Percentiles rank a stretch among this genome's conserved stretches.
These are phyloP conservation scores for Trypanosoma scelopori DNA, from an alignment of 208 protist genomes.

Conservation along the genomic window DNA sequence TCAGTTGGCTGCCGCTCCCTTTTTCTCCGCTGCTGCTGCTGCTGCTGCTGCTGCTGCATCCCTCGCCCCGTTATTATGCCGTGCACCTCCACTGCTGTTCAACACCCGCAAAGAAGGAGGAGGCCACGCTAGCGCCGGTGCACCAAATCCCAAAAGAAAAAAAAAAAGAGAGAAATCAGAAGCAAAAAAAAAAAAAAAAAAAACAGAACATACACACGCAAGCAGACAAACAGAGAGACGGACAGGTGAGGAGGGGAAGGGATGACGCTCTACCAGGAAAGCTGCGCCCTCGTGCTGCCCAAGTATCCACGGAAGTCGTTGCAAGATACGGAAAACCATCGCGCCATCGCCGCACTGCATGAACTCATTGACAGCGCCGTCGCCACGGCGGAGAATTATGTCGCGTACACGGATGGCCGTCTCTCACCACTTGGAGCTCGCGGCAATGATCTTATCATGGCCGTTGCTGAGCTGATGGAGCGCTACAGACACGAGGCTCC, in stretches of 20 bases:
- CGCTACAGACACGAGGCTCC: conserved; percentile 67
- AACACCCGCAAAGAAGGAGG: not conserved
- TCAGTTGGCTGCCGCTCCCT: too few relatives aligned
- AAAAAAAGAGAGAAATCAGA: conserved; percentile 6
- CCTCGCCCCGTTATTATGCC: too few relatives aligned
- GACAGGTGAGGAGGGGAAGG: conserved; percentile 7
- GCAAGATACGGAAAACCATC: conserved; percentile 73
- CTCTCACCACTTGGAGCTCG: conserved; percentile 51
- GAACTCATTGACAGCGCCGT: conserved; percentile 68
- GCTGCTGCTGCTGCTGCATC: too few relatives aligned
- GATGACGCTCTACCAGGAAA: conserved; percentile 21
- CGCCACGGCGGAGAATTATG: conserved; percentile 69
- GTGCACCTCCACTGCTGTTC: too few relatives aligned
- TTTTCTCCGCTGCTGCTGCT: not conserved
- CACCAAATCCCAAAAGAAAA: not conserved
- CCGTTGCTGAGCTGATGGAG: conserved; percentile 36
- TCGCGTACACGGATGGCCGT: conserved; percentile 64
- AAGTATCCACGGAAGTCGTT: conserved; percentile 53
- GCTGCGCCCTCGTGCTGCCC: conserved; percentile 40
- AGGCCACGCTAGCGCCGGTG: not conserved
- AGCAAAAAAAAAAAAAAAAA: conserved; percentile 9
- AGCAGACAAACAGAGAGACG: conserved; percentile 4
- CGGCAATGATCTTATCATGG: conserved; percentile 32
- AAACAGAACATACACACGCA: not conserved
- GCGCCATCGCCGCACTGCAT: conserved; percentile 40